Conservation (phyloP, 208 protist species). For the Angomonas deanei region DNA sequence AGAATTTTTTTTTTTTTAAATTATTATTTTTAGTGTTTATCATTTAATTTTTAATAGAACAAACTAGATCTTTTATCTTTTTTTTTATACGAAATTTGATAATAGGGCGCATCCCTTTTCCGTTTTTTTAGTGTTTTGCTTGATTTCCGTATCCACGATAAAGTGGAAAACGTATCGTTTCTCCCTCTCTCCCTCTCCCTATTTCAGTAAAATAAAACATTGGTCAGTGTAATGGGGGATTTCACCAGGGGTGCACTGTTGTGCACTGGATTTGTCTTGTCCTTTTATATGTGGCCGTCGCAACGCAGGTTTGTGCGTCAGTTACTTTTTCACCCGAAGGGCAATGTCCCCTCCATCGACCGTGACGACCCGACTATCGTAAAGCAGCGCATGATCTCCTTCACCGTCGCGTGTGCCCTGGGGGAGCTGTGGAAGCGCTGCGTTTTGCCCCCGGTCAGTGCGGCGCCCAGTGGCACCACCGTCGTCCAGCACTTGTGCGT, state of each 20-base stretch:
- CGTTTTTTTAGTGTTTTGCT: neutral
- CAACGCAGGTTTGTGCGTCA: slow-evolving; percentile 31
- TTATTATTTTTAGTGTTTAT: too few relatives aligned
- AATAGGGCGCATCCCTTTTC: neutral
- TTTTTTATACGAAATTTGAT: neutral
- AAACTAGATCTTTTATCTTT: slow-evolving; percentile 8
- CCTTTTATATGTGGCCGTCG: slow-evolving; percentile 56
- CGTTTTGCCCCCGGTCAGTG: neutral
- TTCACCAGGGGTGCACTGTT: slow-evolving; percentile 18
- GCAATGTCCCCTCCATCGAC: slow-evolving; percentile 12
- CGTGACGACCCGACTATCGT: slow-evolving; percentile 34
- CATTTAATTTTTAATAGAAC: neutral
- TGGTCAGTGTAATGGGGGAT: slow-evolving; percentile 31
- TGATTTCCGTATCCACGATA: neutral
- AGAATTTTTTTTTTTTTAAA: too few relatives aligned
- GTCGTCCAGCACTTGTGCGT: neutral
- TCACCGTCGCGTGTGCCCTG: neutral
- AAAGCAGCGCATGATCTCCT: slow-evolving; percentile 21
- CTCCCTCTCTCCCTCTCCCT: neutral
- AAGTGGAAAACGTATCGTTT: neutral
- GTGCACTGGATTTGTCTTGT: slow-evolving; percentile 36
- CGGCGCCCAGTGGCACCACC: neutral
- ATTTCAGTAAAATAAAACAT: neutral
- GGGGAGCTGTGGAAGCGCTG: neutral
- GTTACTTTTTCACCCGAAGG: neutral